Evolutionary conservation across 805 yeast species (phyloP), one percentile per base, ranked within the genome.

Genomic region (Sugiyamaella floridensis): DNA sequence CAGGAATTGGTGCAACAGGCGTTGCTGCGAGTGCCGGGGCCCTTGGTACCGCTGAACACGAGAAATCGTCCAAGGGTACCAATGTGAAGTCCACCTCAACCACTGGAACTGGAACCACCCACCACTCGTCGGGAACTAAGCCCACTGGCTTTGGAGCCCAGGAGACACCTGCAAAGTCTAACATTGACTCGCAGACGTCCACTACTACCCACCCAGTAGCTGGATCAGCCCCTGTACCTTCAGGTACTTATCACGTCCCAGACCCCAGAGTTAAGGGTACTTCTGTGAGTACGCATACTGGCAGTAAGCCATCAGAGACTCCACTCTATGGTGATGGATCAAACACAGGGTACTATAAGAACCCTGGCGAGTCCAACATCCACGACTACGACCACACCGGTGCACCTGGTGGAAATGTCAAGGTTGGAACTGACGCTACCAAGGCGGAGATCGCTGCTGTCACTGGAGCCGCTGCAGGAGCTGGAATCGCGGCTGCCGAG

Each of bases 401-500:
- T 32, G 37, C n/a, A 3, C 12, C 37, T 14, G 37, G 37, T 32
- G 37, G 37, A 10, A 32, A 32, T 3, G 9, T 11, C n/a, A 10
- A 32, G 37, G 37, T 22, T 6, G 26, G 37, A 10, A 4, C 12
- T 11, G 4, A 32, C n/a, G 9, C 9, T 32, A 14, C 37, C 9
- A 32, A 32, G 37, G 37, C 10, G 4, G n/a, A 32, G 37, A 32
- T 11, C 28, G 29, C 20, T 20, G 40, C 28, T 34, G 45, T 15
- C 29, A 7, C 52, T 43, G 10, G 37, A 15, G 52, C 48, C 20
- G 52, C 48, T 43, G 43, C 26, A 11, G 50, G 22, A 15, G 11
- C 40, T 43, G 52, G 52, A 5, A 43, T 47, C 19, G 48, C 50
- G 40, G 45, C 50, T n/a, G 43, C 22, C 15, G 22, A 34, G n/a